Evolutionary conservation across 2,329 filamentous ascomycete species (phyloP).

Genomic region (Fusarium succisae): DNA sequence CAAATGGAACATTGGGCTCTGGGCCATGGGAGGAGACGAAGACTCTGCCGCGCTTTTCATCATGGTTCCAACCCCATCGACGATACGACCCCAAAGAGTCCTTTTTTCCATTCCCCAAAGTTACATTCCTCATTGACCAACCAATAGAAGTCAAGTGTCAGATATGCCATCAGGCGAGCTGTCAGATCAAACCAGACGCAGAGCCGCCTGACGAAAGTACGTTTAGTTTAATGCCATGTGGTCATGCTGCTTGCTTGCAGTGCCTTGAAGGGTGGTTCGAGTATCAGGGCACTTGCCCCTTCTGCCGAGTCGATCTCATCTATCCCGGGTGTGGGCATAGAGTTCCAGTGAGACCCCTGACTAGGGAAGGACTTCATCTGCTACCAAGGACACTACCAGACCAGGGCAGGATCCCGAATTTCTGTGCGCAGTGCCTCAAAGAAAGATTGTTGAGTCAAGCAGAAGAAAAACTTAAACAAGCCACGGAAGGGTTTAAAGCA

Average conservation of each 20-base stretch:
- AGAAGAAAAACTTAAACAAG: constrained; percentile 18
- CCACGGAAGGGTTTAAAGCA: constrained; percentile 15
- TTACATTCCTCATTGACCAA: constrained; percentile 43
- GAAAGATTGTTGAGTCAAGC: constrained; percentile 6
- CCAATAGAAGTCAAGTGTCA: constrained; percentile 37
- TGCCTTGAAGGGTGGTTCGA: constrained; percentile 46
- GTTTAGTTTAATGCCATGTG: constrained; percentile 49
- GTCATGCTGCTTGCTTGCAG: constrained; percentile 45
- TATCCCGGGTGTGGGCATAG: constrained; percentile 46
- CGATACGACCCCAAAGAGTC: constrained; percentile 28
- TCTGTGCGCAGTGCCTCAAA: constrained; percentile 33
- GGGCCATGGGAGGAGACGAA: constrained; percentile 18
- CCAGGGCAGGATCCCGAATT: constrained; percentile 43
- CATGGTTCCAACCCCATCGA: constrained; percentile 33
- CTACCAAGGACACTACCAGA: constrained; percentile 48
- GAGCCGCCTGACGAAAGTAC: constrained; percentile 22
- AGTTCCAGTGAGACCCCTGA: constrained; percentile 40
- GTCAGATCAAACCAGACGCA: constrained; percentile 29
- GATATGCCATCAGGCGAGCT: constrained; percentile 39
- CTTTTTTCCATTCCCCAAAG: constrained; percentile 43
- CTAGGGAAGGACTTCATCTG: constrained; percentile 43
- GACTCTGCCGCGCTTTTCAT: constrained; percentile 7
- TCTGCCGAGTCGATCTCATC: constrained; percentile 45
- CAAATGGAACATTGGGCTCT: neutral
- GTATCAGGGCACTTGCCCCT: constrained; percentile 44